phyloP scores from a whole-genome alignment of 108 stramenopile species.

The Bacterosira constricta region DNA sequence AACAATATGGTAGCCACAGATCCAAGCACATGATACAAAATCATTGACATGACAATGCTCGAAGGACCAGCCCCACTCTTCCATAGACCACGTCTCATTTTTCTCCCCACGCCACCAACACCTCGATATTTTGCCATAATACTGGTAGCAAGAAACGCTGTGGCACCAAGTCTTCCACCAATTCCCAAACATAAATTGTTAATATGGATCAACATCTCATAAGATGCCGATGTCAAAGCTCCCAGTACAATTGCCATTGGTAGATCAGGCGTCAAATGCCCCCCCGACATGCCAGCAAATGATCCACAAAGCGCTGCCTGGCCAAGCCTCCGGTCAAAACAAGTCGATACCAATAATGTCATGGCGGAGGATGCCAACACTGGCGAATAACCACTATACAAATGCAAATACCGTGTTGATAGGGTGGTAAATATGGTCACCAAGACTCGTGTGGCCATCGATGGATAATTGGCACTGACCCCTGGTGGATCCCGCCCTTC shows the following conservation, averaged over 20 bases:
- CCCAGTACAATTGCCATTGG: slow-evolving; percentile 34
- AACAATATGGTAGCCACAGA: slow-evolving; percentile 55
- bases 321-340: slow-evolving; percentile 48
- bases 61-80: slow-evolving; percentile 6
- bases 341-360: slow-evolving; percentile 38
- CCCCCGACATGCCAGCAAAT: slow-evolving; percentile 63
- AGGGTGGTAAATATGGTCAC: slow-evolving; percentile 44
- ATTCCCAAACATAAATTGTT: slow-evolving; percentile 47
- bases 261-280: slow-evolving; percentile 29
- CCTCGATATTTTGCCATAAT: slow-evolving; percentile 30
- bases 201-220: slow-evolving; percentile 56
- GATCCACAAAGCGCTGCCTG: slow-evolving; percentile 66
- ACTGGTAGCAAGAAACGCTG: slow-evolving; percentile 49
- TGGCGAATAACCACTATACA: slow-evolving; percentile 32
- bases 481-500: slow-evolving; percentile 37
- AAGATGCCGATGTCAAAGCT: slow-evolving; percentile 40
- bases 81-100: slow-evolving; percentile 16
- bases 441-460: slow-evolving; percentile 34
- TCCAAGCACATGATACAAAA: slow-evolving; percentile 46
- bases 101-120: slow-evolving; percentile 15
- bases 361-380: slow-evolving; percentile 54
- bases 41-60: slow-evolving; percentile 18
- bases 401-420: slow-evolving; percentile 49
- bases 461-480: slow-evolving; percentile 48
- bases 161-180: slow-evolving; percentile 55